A percentile compares a stretch with the other conserved stretches of the same genome.
phyloP scores from a whole-genome alignment of 306 rosid genomes.

The Hippophae tibetana region DNA sequence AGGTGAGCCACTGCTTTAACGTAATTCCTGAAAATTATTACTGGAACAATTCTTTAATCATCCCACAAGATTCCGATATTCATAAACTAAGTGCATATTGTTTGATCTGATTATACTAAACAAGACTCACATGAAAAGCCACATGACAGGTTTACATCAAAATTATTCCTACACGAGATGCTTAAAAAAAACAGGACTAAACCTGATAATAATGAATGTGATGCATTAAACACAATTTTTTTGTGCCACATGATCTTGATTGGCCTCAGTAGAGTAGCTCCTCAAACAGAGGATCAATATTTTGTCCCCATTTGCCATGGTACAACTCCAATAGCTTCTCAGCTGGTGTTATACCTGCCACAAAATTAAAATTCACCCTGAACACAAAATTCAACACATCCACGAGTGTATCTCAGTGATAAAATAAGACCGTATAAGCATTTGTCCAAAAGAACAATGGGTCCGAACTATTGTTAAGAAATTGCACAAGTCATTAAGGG shows the following conservation, averaged over 20 bases:
- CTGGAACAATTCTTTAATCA: too few species aligned
- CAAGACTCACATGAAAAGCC: constrained; percentile 19
- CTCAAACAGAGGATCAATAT: constrained; percentile 77
- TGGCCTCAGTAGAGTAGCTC: constrained; percentile 76
- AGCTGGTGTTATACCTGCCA: constrained; percentile 75
- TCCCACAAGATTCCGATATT: too few species aligned
- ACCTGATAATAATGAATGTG: constrained; percentile 15
- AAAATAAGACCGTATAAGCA: too few species aligned
- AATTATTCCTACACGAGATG: constrained; percentile 21
- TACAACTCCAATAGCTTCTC: constrained; percentile 81
- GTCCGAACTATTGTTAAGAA: too few species aligned
- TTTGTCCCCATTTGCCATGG: constrained; percentile 73
- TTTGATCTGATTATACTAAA: too few species aligned
- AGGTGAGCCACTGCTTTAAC: too few species aligned
- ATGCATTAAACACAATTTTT: constrained; percentile 17
- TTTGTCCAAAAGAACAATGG: too few species aligned
- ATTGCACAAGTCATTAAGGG: too few species aligned
- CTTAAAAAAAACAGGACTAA: constrained; percentile 8
- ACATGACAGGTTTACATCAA: constrained; percentile 24
- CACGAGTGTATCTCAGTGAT: too few species aligned
- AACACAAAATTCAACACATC: constrained; percentile 4
- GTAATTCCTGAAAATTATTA: too few species aligned
- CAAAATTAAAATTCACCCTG: constrained; percentile 8
- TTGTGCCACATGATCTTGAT: constrained; percentile 17
- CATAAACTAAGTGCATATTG: too few species aligned